Conservation (phyloP, 1,139 yeast species). For the Saccharomyces hybrid region DNA sequence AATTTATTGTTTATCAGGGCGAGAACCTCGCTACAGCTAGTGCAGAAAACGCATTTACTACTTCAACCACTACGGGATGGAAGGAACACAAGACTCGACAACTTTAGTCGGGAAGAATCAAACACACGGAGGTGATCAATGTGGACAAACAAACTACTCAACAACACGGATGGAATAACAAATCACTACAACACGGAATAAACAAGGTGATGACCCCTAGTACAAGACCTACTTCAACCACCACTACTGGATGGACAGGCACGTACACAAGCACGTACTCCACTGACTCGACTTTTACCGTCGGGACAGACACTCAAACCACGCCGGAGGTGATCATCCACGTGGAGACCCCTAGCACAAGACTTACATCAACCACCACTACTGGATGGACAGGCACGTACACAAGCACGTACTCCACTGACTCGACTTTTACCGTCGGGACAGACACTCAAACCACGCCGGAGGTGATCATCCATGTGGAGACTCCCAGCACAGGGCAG, state of each 20-base stretch:
- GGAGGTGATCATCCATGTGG: conserved; percentile 5
- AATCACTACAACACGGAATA: no score
- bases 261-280: conserved; percentile 17
- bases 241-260: conserved; percentile 29
- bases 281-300: conserved; percentile 9
- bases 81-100: no score
- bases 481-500: conserved; percentile 3
- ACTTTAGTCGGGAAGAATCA: no score
- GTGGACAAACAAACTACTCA: no score
- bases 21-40: conserved; percentile 10
- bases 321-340: conserved; percentile 15
- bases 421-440: conserved; percentile 2
- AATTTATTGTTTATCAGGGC: conserved; percentile 18
- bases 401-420: conserved; percentile 10
- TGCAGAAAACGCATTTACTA: not conserved
- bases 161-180: no score
- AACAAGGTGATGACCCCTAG: no score
- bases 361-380: conserved; percentile 4
- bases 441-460: conserved; percentile 5
- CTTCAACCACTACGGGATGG: conserved; percentile 7
- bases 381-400: conserved; percentile 8
- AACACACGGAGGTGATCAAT: no score
- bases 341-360: conserved; percentile 15
- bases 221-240: conserved; percentile 15
- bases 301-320: conserved; percentile 5